Evolutionary conservation across 306 rosid species (phyloP).

Genomic region (Dryas alaskensis): DNA sequence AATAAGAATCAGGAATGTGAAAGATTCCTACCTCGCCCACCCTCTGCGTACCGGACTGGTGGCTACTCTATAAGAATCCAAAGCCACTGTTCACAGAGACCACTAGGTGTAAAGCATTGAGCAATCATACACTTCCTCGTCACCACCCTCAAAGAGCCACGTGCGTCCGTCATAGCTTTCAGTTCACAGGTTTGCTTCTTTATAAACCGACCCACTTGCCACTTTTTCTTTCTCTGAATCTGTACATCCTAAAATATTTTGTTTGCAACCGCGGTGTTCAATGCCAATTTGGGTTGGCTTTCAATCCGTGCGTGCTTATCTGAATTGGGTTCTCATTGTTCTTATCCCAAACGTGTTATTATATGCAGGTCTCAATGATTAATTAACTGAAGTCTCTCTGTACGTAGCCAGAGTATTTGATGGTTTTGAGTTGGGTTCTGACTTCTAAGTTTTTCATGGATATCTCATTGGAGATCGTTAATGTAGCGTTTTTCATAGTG

Average conservation of each 20-base stretch:
- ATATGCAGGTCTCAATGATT: conserved; percentile 16
- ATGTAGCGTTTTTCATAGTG: conserved; percentile 46
- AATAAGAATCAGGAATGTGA: neutral
- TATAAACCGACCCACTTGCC: neutral
- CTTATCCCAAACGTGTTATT: neutral
- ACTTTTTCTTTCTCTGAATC: neutral
- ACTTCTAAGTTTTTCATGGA: conserved; percentile 24
- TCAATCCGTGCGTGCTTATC: neutral
- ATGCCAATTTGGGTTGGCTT: neutral
- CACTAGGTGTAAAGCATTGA: conserved; percentile 17
- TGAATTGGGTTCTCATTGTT: neutral
- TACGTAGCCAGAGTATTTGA: neutral
- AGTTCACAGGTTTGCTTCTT: conserved; percentile 15
- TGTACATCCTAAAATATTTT: neutral
- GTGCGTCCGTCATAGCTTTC: conserved; percentile 16
- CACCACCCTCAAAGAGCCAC: conserved; percentile 22
- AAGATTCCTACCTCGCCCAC: neutral
- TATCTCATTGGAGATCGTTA: conserved; percentile 30
- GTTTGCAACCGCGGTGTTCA: neutral
- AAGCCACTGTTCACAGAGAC: neutral
- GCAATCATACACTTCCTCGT: neutral
- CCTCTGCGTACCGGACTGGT: neutral
- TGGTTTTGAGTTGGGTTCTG: neutral
- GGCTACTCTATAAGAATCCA: neutral
- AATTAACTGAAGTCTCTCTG: neutral